These are phyloP conservation scores for Carex scoparia DNA, from an alignment of 176 grass and related monocot species.

Conservation along the genomic window DNA sequence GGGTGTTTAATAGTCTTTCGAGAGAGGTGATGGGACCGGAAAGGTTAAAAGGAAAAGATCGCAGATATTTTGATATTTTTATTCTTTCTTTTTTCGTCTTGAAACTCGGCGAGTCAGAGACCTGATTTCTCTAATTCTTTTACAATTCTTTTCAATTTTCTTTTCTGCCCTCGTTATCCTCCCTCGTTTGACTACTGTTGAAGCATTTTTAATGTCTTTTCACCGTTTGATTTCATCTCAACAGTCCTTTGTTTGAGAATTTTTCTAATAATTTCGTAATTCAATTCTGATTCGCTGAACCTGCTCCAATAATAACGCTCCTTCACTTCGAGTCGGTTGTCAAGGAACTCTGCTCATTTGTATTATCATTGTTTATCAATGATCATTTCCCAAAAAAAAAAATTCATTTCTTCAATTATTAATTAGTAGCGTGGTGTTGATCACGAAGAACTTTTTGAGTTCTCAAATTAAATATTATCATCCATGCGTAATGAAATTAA, in stretches of 20 bases:
- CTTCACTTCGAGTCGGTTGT: too few species aligned
- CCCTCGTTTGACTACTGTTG: neutral
- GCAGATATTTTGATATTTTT: too few species aligned
- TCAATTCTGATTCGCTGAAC: neutral
- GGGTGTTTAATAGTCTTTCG: too few species aligned
- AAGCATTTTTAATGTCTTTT: neutral
- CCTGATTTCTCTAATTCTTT: too few species aligned
- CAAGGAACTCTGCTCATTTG: neutral
- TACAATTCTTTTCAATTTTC: neutral
- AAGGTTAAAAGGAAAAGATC: too few species aligned
- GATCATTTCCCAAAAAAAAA: neutral
- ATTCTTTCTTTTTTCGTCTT: too few species aligned
- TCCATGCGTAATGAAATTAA: neutral
- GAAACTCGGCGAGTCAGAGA: too few species aligned
- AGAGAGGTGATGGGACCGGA: too few species aligned
- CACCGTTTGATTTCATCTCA: neutral
- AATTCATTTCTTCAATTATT: neutral
- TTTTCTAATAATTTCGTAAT: too few species aligned
- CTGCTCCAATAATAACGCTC: neutral
- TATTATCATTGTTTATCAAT: neutral
- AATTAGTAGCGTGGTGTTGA: neutral
- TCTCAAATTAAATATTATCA: neutral
- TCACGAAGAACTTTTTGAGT: neutral
- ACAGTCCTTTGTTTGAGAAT: too few species aligned
- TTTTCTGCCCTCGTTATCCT: neutral